These are phyloP conservation scores for Cocos nucifera DNA, from an alignment of 176 grass and related monocot genomes.

Conservation along the genomic window DNA sequence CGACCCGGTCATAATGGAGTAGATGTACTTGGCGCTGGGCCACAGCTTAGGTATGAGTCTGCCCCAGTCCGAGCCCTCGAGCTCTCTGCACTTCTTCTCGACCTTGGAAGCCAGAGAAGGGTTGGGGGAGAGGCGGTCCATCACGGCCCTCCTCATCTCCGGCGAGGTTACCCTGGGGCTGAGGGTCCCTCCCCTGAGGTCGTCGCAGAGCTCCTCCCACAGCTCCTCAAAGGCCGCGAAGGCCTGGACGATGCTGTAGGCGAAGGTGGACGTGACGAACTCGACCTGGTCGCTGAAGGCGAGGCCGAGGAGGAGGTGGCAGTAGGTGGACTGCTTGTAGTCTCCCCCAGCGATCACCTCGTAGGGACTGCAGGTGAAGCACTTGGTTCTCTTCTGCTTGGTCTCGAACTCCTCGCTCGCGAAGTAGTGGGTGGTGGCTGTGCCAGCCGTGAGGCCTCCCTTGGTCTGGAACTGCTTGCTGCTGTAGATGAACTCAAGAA, in stretches of 20 bases:
- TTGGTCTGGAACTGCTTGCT: conserved; percentile 23
- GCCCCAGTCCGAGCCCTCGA: conserved; percentile 3
- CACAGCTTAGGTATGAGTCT: conserved; percentile 16
- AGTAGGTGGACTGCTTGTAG: conserved; percentile 26
- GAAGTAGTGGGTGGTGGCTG: conserved; percentile 26
- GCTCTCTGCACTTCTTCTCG: not conserved
- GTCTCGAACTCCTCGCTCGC: conserved; percentile 20
- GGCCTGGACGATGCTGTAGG: conserved; percentile 25
- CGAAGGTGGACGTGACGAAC: conserved; percentile 24
- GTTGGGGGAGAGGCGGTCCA: not conserved
- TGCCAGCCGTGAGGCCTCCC: conserved; percentile 8
- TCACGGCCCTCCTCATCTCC: conserved; percentile 10
- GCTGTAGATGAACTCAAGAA: conserved; percentile 27
- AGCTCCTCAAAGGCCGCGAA: conserved; percentile 5
- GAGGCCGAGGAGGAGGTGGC: conserved; percentile 29
- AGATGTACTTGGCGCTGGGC: conserved; percentile 24
- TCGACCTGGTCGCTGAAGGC: conserved; percentile 9
- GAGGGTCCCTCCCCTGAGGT: conserved; percentile 5
- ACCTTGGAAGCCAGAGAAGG: not conserved
- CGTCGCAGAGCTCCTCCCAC: conserved; percentile 24
- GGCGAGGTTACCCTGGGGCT: conserved; percentile 7
- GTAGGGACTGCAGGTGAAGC: conserved; percentile 23
- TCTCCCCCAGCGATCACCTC: conserved; percentile 16
- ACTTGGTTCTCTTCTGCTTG: conserved; percentile 17
- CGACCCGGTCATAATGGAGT: conserved; percentile 24